Conservation (phyloP, 352 stramenopile genomes). For the Pythium biforme region DNA sequence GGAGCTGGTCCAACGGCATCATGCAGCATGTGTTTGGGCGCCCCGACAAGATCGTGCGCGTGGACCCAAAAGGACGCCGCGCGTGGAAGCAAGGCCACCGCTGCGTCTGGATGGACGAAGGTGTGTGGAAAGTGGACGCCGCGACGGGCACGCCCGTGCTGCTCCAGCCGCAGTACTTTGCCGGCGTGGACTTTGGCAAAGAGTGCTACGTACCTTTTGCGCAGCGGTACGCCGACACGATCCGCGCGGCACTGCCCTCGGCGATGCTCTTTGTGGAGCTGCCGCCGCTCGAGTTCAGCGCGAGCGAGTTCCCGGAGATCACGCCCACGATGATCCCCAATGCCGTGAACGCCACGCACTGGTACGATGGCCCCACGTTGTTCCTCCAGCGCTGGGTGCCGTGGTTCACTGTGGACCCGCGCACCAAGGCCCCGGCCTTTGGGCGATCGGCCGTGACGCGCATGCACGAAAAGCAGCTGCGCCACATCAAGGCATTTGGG, state of each 20-base stretch:
- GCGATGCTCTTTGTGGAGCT: conserved; percentile 80
- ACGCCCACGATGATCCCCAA: conserved; percentile 47
- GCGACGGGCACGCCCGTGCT: conserved; percentile 38
- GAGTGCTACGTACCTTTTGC: conserved; percentile 86
- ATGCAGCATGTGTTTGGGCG: conserved; percentile 68
- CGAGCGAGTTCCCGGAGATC: conserved; percentile 69
- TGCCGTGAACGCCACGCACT: conserved; percentile 88
- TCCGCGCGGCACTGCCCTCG: conserved; percentile 59
- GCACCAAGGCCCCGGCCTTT: conserved; percentile 64
- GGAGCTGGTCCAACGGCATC: conserved; percentile 73
- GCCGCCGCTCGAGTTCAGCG: conserved; percentile 71
- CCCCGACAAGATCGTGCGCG: conserved; percentile 39
- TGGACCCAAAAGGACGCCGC: conserved; percentile 54
- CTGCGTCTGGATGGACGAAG: conserved; percentile 84
- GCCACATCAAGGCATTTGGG: conserved; percentile 54
- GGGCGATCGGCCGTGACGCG: conserved; percentile 51
- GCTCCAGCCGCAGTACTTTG: conserved; percentile 70
- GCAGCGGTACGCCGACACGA: conserved; percentile 52
- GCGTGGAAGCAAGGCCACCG: conserved; percentile 66
- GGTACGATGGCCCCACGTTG: conserved; percentile 90
- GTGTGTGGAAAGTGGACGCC: conserved; percentile 66
- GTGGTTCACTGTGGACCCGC: conserved; percentile 75
- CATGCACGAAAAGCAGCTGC: conserved; percentile 59
- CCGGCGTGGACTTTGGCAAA: conserved; percentile 60
- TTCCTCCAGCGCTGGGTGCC: conserved; percentile 70